A percentile compares a stretch with the other conserved stretches of the same genome.
These are phyloP conservation scores for Apiospora koreana DNA, from an alignment of 2,329 filamentous ascomycete genomes.

Conservation along the genomic window DNA sequence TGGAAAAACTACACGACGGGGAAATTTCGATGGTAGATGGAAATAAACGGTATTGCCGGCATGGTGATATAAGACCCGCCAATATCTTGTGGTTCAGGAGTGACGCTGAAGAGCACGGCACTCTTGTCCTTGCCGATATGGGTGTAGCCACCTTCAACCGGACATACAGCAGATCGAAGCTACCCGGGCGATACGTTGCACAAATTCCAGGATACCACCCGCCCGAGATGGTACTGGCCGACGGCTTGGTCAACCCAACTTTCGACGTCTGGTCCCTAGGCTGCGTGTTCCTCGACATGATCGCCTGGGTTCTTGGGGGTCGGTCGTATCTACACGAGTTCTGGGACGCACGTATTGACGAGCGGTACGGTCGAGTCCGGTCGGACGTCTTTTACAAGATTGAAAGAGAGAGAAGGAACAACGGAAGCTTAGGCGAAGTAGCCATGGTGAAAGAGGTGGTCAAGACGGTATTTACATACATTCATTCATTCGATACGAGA, in stretches of 20 bases:
- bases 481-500: no score
- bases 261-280: constrained; percentile 21
- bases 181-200: background rate
- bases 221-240: constrained; percentile 18
- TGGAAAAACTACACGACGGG: constrained; percentile 20
- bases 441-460: no score
- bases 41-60: constrained; percentile 21
- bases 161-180: constrained; percentile 15
- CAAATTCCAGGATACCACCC: constrained; percentile 14
- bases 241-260: constrained; percentile 10
- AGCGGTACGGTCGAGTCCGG: no score
- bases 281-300: constrained; percentile 19
- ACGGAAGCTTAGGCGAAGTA: no score
- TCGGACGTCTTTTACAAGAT: no score
- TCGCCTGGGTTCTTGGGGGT: constrained; percentile 17
- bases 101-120: background rate
- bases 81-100: constrained; percentile 20
- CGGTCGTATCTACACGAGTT: background rate
- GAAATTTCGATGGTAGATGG: background rate
- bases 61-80: constrained; percentile 29
- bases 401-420: no score
- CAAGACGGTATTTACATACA: no score
- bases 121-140: constrained; percentile 20
- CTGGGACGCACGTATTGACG: no score
- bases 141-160: constrained; percentile 17